These are phyloP conservation scores for Aspergillus melleus DNA, from an alignment of 2,329 filamentous ascomycete genomes.

Conservation along the genomic window DNA sequence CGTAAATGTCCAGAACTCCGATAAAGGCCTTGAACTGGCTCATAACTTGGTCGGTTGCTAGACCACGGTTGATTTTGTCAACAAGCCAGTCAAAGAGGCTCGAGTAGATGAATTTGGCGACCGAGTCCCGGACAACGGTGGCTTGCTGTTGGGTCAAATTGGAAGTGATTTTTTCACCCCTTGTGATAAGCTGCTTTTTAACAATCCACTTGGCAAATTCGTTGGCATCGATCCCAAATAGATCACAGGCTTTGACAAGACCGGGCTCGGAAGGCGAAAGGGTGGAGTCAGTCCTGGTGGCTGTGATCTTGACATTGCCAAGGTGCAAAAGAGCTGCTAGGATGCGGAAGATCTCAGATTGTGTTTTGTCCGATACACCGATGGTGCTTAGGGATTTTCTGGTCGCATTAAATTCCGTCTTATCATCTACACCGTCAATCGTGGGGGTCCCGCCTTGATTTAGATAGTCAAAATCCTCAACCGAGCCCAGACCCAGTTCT, in stretches of 20 bases:
- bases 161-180: slow-evolving; percentile 96
- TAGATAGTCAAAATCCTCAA: slow-evolving; percentile 92
- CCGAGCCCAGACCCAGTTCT: slow-evolving; percentile 73
- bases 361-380: slow-evolving; percentile 72
- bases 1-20: slow-evolving; percentile 98
- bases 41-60: slow-evolving; percentile 86
- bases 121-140: slow-evolving; percentile 90
- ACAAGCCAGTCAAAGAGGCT: slow-evolving; percentile 98
- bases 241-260: slow-evolving; percentile 74
- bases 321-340: slow-evolving; percentile 89
- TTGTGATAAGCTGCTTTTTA: slow-evolving; percentile 96
- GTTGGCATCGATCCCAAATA: slow-evolving; percentile 80
- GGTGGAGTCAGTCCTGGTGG: slow-evolving; percentile 83
- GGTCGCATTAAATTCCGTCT: slow-evolving; percentile 87
- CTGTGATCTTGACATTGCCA: slow-evolving; percentile 94
- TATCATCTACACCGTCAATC: slow-evolving; percentile 95
- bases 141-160: slow-evolving; percentile 93
- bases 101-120: slow-evolving; percentile 98
- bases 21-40: slow-evolving; percentile 86
- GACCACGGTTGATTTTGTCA: slow-evolving; percentile 88
- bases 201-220: slow-evolving; percentile 98
- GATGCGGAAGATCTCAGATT: slow-evolving; percentile 83
- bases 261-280: slow-evolving; percentile 79
- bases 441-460: slow-evolving; percentile 90
- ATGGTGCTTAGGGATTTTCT: slow-evolving; percentile 84